A percentile compares a stretch with the other conserved stretches of the same genome.
These are phyloP conservation scores for Boechera divaricarpa DNA, from an alignment of 345 rosid genomes.

Conservation along the genomic window DNA sequence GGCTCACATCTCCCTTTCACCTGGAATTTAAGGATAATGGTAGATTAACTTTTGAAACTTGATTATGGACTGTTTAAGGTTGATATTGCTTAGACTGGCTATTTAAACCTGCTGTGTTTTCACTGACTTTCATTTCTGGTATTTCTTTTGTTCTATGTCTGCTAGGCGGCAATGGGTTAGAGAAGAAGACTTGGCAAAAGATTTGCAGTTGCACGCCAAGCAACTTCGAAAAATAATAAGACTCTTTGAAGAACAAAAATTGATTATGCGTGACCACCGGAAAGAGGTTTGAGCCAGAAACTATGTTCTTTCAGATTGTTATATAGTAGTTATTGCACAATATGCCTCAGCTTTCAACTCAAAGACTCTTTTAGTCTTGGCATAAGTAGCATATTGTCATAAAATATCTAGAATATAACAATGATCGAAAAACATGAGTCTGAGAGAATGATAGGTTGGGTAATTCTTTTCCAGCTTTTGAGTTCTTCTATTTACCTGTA, in stretches of 20 bases:
- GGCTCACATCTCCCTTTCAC: constrained; percentile 3
- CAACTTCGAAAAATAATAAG: constrained; percentile 76
- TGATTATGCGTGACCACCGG: constrained; percentile 75
- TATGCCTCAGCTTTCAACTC: not conserved
- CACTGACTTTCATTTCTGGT: not conserved
- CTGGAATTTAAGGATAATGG: not conserved
- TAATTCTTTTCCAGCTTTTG: constrained; percentile 4
- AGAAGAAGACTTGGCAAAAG: constrained; percentile 96
- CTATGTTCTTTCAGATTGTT: constrained; percentile 12
- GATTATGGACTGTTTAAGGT: constrained; percentile 6
- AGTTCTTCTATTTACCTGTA: not conserved
- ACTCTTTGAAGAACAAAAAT: constrained; percentile 79
- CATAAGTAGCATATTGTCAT: not conserved
- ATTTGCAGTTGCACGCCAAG: constrained; percentile 76
- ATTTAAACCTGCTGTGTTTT: constrained; percentile 4
- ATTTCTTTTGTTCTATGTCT: constrained; percentile 20
- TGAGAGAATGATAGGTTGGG: constrained; percentile 8
- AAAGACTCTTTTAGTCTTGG: constrained; percentile 2
- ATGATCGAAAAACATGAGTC: not conserved
- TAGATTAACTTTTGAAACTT: constrained; percentile 21
- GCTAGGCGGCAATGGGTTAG: constrained; percentile 88
- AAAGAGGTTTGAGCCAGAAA: constrained; percentile 66
- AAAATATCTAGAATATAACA: not conserved
- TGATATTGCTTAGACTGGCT: constrained; percentile 6
- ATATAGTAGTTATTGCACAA: not conserved